phyloP scores from a whole-genome alignment of 371 early-diverging fungal genomes.

The Mortierella sp. region DNA sequence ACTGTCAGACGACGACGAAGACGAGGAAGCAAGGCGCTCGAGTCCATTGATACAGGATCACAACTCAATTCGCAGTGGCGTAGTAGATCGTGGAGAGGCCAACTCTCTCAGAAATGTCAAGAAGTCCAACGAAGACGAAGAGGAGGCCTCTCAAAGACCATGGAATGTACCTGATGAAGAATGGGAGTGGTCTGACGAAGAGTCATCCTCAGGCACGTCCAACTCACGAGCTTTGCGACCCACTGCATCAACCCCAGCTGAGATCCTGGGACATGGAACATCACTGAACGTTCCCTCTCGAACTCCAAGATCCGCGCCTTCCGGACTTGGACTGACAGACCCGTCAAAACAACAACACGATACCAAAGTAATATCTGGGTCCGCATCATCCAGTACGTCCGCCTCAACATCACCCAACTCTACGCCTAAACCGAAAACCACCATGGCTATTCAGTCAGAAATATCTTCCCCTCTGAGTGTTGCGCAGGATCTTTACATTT shows the following conservation, averaged over 20 bases:
- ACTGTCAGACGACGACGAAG: conserved; percentile 53
- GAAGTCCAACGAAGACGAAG: conserved; percentile 5
- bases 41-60: conserved; percentile 21
- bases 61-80: background rate
- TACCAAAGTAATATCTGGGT: background rate
- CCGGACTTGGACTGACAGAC: conserved; percentile 6
- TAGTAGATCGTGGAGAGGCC: background rate
- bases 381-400: conserved; percentile 5
- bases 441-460: background rate
- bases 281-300: conserved; percentile 11
- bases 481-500: conserved; percentile 47
- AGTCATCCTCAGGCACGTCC: conserved; percentile 4
- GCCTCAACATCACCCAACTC: conserved; percentile 16
- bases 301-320: background rate
- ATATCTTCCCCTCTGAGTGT: conserved; percentile 40
- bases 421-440: conserved; percentile 1
- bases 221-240: conserved; percentile 12
- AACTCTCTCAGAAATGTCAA: background rate
- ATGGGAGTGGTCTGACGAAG: conserved; percentile 57
- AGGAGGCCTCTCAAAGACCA: conserved; percentile 21
- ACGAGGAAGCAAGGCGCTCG: conserved; percentile 33
- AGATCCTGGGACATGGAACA: background rate
- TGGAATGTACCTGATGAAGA: conserved; percentile 57
- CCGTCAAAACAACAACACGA: background rate
- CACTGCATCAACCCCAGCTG: background rate